These are phyloP conservation scores for Yarrowia sp. DNA, from an alignment of 805 yeast genomes.

Conservation along the genomic window DNA sequence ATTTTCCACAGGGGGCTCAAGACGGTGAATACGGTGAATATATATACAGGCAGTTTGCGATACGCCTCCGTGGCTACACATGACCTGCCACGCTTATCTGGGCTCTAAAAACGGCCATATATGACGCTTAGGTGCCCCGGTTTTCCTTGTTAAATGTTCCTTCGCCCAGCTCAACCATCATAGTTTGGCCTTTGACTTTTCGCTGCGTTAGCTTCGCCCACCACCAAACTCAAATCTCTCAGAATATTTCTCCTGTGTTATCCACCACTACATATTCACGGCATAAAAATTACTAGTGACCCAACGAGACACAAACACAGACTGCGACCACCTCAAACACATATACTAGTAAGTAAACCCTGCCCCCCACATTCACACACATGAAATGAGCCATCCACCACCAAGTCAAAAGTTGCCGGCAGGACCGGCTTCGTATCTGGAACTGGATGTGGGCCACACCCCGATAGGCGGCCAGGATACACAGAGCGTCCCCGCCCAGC, in stretches of 20 bases:
- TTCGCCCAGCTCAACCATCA: neutral
- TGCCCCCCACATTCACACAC: slow-evolving; percentile 10
- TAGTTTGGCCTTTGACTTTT: neutral
- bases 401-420: slow-evolving; percentile 24
- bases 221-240: slow-evolving; percentile 24
- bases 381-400: slow-evolving; percentile 23
- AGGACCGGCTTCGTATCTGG: slow-evolving; percentile 27
- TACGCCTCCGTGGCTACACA: neutral
- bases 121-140: slow-evolving; percentile 1
- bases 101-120: neutral
- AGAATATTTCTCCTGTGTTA: slow-evolving; percentile 18
- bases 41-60: too few species aligned
- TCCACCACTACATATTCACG: slow-evolving; percentile 24
- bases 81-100: neutral
- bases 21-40: too few species aligned
- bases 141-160: neutral
- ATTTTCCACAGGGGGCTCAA: neutral
- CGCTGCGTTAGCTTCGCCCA: slow-evolving; percentile 24
- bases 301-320: neutral
- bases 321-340: neutral
- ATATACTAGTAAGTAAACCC: slow-evolving; percentile 9
- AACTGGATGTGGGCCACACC: slow-evolving; percentile 14
- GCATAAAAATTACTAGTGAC: slow-evolving; percentile 1
- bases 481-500: neutral
- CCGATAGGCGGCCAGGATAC: slow-evolving; percentile 14